A percentile compares a stretch with the other conserved stretches of the same genome.
These are phyloP conservation scores for Ceriops decandra DNA, from an alignment of 345 rosid genomes.

Conservation along the genomic window DNA sequence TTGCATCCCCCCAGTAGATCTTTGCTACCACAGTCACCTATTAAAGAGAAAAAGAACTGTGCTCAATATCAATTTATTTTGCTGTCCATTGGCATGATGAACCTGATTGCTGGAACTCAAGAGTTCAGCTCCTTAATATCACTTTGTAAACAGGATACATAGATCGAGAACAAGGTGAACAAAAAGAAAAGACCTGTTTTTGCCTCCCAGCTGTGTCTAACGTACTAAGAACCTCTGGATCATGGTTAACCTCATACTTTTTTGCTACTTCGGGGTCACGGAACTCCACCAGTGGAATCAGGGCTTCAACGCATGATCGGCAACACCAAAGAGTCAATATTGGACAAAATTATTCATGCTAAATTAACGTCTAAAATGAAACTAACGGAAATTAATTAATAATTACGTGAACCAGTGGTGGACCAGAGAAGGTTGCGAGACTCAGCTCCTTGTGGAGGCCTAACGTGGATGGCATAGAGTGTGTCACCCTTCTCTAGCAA, in stretches of 20 bases:
- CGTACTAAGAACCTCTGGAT: constrained; percentile 14
- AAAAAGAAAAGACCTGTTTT: constrained; percentile 12
- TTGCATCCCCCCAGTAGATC: constrained; percentile 58
- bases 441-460: constrained; percentile 13
- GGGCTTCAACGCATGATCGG: background rate
- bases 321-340: background rate
- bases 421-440: constrained; percentile 22
- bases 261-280: constrained; percentile 7
- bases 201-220: constrained; percentile 12
- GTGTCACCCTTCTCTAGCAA: constrained; percentile 20
- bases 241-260: constrained; percentile 9
- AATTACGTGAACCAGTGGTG: constrained; percentile 19
- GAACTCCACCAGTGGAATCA: constrained; percentile 24
- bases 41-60: background rate
- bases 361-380: background rate
- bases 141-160: background rate
- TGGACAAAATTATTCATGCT: no score
- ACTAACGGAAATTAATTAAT: background rate
- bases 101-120: no score
- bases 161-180: background rate
- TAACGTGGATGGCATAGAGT: constrained; percentile 19
- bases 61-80: background rate
- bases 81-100: no score
- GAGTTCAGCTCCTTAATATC: background rate
- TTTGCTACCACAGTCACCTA: constrained; percentile 37